phyloP scores from a whole-genome alignment of 2,329 filamentous ascomycete genomes.

The Botrytis tulipae region DNA sequence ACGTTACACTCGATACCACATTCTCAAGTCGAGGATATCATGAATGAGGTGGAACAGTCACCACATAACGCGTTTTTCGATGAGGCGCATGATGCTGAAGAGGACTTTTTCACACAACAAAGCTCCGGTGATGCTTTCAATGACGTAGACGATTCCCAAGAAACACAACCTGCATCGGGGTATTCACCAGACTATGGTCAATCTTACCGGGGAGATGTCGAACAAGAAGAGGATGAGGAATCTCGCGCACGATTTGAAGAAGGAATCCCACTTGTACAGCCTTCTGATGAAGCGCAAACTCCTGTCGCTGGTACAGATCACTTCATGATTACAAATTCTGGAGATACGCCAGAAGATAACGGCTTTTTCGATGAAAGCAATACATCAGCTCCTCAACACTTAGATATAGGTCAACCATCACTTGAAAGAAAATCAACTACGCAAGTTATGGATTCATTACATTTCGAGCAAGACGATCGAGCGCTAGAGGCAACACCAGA shows the following conservation, averaged over 20 bases:
- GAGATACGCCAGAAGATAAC: slow-evolving; percentile 39
- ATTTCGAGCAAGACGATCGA: slow-evolving; percentile 37
- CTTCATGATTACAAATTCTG: slow-evolving; percentile 41
- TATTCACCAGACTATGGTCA: slow-evolving; percentile 25
- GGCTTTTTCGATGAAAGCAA: slow-evolving; percentile 57
- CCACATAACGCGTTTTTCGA: slow-evolving; percentile 33
- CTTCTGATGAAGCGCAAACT: slow-evolving; percentile 24
- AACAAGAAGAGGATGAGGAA: slow-evolving; percentile 47
- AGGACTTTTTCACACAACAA: slow-evolving; percentile 47
- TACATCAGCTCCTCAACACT: slow-evolving; percentile 34
- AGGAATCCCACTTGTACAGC: slow-evolving; percentile 61
- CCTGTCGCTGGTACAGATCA: slow-evolving; percentile 18
- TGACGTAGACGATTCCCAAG: slow-evolving; percentile 7
- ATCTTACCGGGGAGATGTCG: slow-evolving; percentile 31
- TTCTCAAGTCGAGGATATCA: slow-evolving; percentile 53
- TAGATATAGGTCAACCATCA: slow-evolving; percentile 23
- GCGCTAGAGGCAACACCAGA: slow-evolving; percentile 22
- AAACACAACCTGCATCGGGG: slow-evolving; percentile 6
- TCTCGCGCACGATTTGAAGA: slow-evolving; percentile 61
- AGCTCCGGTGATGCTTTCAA: slow-evolving; percentile 31
- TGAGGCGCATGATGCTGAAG: slow-evolving; percentile 46
- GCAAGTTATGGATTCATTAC: slow-evolving; percentile 58
- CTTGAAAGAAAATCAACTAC: slow-evolving; percentile 69
- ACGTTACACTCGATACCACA: slow-evolving; percentile 42
- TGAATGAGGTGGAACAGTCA: slow-evolving; percentile 50